Evolutionary conservation across 2,329 filamentous ascomycete species (phyloP), one percentile per base, ranked within the genome.

Genomic region (Fusarium hainanense): DNA sequence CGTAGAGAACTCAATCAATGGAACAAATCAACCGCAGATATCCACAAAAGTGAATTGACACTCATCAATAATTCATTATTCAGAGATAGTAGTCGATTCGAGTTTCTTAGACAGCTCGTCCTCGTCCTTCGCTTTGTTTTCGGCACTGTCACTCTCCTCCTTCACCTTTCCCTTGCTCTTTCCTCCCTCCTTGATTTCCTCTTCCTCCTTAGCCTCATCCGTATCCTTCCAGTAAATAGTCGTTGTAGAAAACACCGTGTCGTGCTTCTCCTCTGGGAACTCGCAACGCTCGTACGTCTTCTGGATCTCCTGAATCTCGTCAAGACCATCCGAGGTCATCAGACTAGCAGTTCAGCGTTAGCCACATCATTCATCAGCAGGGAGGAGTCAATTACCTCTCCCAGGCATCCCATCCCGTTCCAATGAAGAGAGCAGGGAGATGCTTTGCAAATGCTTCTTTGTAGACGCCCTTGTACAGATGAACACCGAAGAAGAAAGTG

Each of bases 401-500:
- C 84, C 87, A 89, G 3, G 82, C 80, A 11, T 82, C 79, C 74
- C 82, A 84, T 0, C 81, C 80, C 0, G 86, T 90, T 0, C 89
- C 90, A 16, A 92, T 82, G 14, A 89, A 87, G 4, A 90, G 72
- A 1, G 79, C 82, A 0, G 90, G 89, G 2, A 82, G 70, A 1
- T 77, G 68, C 1, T 77, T 74, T 3, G 79, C 71, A 3, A 92
- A 77, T 0, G 88, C 82, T 8, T 81, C 75, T 23, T 84, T 79
- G 51, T 88, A 92, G 42, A 86, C 82, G 40, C 79, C 81, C 23
- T 79, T 81, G 59, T 89, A 88, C 61, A 89, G 82, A 52, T 92
- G 90, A 0, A 92, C 83, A 2, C 87, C 89, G 68, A 87, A 92
- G 4, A 91, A 80, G 3, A 93, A 75, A 0, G 87, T 85, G 0